These are phyloP conservation scores for Fraxinus xanthoxyloides DNA, from an alignment of 305 asterid genomes.

Conservation along the genomic window DNA sequence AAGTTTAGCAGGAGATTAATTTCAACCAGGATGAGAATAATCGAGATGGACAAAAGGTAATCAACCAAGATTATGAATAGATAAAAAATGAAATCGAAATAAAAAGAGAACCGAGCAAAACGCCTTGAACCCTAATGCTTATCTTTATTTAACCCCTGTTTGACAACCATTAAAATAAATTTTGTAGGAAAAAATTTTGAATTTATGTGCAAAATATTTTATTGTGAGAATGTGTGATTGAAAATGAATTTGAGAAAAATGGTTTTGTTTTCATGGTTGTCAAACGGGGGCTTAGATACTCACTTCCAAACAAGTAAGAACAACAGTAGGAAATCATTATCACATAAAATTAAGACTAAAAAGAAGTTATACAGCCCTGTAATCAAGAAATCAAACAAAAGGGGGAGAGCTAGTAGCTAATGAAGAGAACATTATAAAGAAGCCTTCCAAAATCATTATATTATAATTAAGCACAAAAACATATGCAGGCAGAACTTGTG, in stretches of 20 bases:
- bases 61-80: neutral
- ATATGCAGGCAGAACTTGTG: neutral
- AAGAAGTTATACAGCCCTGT: constrained; percentile 8
- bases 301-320: constrained; percentile 16
- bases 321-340: constrained; percentile 6
- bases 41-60: neutral
- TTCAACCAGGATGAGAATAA: neutral
- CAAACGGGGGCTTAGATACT: neutral
- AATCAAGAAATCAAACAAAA: constrained; percentile 20
- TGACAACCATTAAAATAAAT: neutral
- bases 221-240: no score
- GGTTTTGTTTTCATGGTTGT: neutral
- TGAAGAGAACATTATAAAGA: constrained; percentile 7
- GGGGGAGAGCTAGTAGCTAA: constrained; percentile 12
- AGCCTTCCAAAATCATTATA: neutral
- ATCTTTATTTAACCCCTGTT: neutral
- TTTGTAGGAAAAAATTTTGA: no score
- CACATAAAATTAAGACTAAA: constrained; percentile 4
- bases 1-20: neutral
- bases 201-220: neutral
- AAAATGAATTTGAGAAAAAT: no score
- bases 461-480: neutral
- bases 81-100: neutral
- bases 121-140: neutral
- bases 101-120: neutral